phyloP scores from a whole-genome alignment of 768 basidiomycete species.

The Asterophora lycoperdoides region DNA sequence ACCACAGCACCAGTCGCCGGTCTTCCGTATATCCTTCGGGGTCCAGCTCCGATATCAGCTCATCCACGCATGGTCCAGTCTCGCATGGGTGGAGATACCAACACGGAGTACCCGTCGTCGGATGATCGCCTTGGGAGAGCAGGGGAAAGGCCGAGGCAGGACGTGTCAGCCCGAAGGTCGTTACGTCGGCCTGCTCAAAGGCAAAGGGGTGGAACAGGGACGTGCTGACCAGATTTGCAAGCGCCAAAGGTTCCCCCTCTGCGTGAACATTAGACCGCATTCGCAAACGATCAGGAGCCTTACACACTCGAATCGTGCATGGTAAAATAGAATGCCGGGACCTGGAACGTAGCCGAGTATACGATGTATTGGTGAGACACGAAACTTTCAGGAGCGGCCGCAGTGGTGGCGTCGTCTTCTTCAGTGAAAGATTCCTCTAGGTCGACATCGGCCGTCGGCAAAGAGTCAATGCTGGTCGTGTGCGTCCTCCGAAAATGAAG shows the following conservation, averaged over 20 bases:
- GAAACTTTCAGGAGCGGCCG: conserved; percentile 29
- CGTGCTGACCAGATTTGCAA: conserved; percentile 53
- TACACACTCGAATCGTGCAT: conserved; percentile 65
- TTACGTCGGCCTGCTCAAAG: conserved; percentile 39
- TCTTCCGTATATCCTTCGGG: conserved; percentile 28
- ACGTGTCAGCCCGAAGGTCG: conserved; percentile 51
- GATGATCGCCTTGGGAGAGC: conserved; percentile 86
- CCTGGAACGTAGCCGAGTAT: conserved; percentile 74
- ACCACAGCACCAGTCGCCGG: conserved; percentile 40
- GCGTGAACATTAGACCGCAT: conserved; percentile 7
- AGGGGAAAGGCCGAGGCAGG: conserved; percentile 61
- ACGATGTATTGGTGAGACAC: conserved; percentile 63
- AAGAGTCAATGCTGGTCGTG: conserved; percentile 5
- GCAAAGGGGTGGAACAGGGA: conserved; percentile 53
- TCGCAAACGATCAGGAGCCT: conserved; percentile 3
- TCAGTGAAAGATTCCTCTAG: conserved; percentile 17
- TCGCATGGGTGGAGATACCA: conserved; percentile 93
- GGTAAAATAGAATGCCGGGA: conserved; percentile 82
- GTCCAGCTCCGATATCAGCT: conserved; percentile 55
- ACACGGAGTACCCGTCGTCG: conserved; percentile 62
- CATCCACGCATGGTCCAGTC: conserved; percentile 58
- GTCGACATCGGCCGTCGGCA: conserved; percentile 16
- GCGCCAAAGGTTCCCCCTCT: conserved; percentile 64
- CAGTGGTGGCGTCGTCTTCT: conserved; percentile 38
- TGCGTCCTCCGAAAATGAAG: conserved; percentile 19